phyloP scores from a whole-genome alignment of 306 rosid genomes.

The Carpinus viminea region DNA sequence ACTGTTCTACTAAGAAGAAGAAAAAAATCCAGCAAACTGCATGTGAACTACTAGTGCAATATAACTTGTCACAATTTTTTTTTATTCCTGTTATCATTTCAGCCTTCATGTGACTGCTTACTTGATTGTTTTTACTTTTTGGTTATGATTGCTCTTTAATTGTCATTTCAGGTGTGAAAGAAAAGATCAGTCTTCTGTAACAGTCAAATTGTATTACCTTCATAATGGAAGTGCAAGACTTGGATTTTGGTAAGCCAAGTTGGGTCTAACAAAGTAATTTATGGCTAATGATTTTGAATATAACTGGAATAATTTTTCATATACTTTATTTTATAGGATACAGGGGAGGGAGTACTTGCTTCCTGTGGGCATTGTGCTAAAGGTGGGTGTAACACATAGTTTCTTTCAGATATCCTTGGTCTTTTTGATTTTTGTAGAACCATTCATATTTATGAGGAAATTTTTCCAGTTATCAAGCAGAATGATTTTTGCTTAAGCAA shows the following conservation, averaged over 20 bases:
- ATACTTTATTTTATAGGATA: conserved; percentile 60
- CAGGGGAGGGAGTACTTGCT: conserved; percentile 86
- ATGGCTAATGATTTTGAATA: conserved; percentile 27
- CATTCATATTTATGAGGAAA: background rate
- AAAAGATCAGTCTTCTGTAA: conserved; percentile 74
- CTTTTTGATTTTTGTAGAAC: background rate
- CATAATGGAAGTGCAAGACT: conserved; percentile 88
- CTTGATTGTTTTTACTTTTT: background rate
- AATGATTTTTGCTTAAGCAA: background rate
- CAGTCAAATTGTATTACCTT: conserved; percentile 79
- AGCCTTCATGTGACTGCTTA: conserved; percentile 3
- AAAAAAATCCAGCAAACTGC: too few species aligned
- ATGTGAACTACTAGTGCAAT: too few species aligned
- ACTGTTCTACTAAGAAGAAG: too few species aligned
- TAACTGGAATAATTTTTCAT: conserved; percentile 8
- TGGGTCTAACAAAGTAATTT: conserved; percentile 21
- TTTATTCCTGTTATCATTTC: conserved; percentile 1
- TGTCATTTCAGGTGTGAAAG: conserved; percentile 64
- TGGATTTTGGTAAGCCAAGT: conserved; percentile 79
- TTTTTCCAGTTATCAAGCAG: background rate
- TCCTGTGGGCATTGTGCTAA: conserved; percentile 85
- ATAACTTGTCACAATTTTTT: too few species aligned
- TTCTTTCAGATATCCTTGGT: conserved; percentile 12
- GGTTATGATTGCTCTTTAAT: conserved; percentile 24
- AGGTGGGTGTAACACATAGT: conserved; percentile 46